Conservation (phyloP, 208 protist species). For the Leishmania martiniquensis region DNA sequence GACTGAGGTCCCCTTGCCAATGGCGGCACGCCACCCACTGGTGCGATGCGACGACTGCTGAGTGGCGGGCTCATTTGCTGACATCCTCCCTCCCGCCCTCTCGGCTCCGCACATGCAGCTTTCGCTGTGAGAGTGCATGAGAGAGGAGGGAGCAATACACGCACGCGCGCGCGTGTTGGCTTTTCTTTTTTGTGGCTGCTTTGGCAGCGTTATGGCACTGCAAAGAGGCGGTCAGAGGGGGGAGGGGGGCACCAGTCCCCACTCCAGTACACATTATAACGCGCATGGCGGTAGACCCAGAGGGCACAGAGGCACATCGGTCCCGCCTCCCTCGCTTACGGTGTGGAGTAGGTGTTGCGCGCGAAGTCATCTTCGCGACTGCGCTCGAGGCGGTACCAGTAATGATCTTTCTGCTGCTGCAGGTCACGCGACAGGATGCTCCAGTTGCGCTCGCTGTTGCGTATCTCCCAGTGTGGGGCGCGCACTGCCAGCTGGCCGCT, state of each 20-base stretch:
- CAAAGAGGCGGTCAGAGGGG: neutral
- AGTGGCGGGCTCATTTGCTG: neutral
- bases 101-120: neutral
- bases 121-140: neutral
- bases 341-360: constrained; percentile 71
- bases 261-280: neutral
- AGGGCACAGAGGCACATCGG: neutral
- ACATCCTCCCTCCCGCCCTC: neutral
- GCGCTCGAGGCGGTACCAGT: constrained; percentile 83
- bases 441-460: constrained; percentile 90
- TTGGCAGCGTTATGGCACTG: neutral
- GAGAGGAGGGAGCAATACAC: neutral
- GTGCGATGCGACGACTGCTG: neutral
- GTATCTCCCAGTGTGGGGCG: constrained; percentile 83
- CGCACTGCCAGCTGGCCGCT: constrained; percentile 79
- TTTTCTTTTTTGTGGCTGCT: neutral
- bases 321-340: constrained; percentile 7
- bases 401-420: constrained; percentile 91
- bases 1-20: neutral
- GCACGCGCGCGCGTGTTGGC: neutral
- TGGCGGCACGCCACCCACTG: neutral
- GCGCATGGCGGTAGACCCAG: neutral
- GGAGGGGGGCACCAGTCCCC: neutral
- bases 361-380: constrained; percentile 87
- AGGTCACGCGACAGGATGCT: constrained; percentile 81